Evolutionary conservation across 2,329 filamentous ascomycete genomes (phyloP).

Genomic region (Madurella fahalii): DNA sequence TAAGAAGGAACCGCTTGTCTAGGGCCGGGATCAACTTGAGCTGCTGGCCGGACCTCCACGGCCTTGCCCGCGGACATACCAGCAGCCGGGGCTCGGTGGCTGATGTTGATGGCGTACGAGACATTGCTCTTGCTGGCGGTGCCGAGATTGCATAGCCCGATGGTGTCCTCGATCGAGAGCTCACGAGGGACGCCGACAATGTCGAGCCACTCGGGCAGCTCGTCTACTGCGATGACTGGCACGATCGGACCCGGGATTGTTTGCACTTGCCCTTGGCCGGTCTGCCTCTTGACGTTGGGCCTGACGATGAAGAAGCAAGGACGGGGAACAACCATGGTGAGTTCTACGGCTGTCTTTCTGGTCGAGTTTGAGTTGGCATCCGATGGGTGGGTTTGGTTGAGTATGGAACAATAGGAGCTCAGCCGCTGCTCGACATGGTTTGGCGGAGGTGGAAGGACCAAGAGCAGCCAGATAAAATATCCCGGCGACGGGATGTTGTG

Average conservation of each 20-base stretch:
- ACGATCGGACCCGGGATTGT: slow-evolving; percentile 37
- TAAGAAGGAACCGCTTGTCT: neutral
- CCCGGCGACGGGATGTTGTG: neutral
- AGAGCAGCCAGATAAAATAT: neutral
- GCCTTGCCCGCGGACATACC: neutral
- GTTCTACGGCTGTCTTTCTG: neutral
- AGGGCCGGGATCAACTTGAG: neutral
- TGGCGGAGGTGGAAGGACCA: neutral
- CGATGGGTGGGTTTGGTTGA: neutral
- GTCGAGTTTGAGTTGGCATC: neutral
- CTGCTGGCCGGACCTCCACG: too few species aligned
- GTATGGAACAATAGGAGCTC: neutral
- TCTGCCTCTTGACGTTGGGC: slow-evolving; percentile 31
- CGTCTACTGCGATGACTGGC: slow-evolving; percentile 51
- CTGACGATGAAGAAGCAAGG: slow-evolving; percentile 44
- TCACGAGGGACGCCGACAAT: slow-evolving; percentile 42
- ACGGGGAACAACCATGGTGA: slow-evolving; percentile 22
- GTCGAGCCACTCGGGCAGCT: slow-evolving; percentile 46
- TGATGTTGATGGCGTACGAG: slow-evolving; percentile 29
- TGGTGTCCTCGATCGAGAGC: slow-evolving; percentile 36
- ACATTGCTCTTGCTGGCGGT: slow-evolving; percentile 22
- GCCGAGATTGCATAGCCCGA: slow-evolving; percentile 39
- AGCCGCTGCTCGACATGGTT: neutral
- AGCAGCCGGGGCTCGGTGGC: neutral
- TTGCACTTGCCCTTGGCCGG: slow-evolving; percentile 26